Evolutionary conservation across 202 grass and related monocot genomes (phyloP).

Genomic region (Digitaria exilis): DNA sequence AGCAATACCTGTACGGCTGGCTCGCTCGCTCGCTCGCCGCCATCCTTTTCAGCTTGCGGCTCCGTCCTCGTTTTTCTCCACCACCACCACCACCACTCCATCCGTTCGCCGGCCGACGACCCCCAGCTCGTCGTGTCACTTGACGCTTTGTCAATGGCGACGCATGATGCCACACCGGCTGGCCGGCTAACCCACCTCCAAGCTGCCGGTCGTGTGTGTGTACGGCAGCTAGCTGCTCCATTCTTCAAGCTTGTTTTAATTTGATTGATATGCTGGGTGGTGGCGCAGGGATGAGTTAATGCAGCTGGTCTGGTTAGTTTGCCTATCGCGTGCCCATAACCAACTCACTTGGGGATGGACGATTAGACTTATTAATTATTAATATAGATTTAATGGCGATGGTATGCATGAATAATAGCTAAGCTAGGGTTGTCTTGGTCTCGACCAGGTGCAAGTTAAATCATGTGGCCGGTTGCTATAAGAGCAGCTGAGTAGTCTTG

Average conservation of each 20-base stretch:
- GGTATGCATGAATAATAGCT: background rate
- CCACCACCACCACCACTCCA: background rate
- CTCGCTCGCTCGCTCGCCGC: background rate
- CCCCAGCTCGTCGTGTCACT: background rate
- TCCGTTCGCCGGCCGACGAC: constrained; percentile 16
- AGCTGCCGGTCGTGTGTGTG: background rate
- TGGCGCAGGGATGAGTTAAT: background rate
- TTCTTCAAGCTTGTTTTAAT: constrained; percentile 36
- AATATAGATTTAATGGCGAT: background rate
- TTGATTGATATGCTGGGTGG: background rate
- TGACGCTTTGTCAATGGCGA: constrained; percentile 34
- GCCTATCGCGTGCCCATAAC: background rate
- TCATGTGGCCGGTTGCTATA: background rate
- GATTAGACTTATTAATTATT: background rate
- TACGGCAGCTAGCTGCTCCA: constrained; percentile 29
- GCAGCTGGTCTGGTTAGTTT: background rate
- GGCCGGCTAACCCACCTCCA: background rate
- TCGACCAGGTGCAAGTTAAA: background rate
- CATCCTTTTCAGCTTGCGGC: constrained; percentile 4
- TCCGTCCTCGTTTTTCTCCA: background rate
- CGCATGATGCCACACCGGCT: constrained; percentile 38
- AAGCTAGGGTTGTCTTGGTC: background rate
- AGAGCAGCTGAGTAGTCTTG: background rate
- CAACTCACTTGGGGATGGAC: background rate
- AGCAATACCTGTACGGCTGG: background rate